Evolutionary conservation across 202 grass and related monocot genomes (phyloP), one percentile per base, ranked within the genome.

Genomic region (Carex arenaria): DNA sequence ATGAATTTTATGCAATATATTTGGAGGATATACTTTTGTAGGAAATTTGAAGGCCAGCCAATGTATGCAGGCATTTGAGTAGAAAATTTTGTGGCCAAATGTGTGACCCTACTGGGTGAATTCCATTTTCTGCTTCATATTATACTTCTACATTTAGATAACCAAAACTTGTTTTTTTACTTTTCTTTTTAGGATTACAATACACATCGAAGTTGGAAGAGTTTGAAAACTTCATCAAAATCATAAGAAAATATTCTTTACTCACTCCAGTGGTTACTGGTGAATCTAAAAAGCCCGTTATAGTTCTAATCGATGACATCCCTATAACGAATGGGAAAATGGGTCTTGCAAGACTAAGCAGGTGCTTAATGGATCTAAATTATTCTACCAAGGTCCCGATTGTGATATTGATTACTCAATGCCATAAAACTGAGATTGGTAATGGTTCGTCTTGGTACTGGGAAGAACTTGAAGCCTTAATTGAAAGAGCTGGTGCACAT

Each of bases 171-270:
- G 62, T 57, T 49, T 87, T 57, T 49, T 87, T 85, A 74, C 83
- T 61, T 51, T 82, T 67, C 36, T 78, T 86, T 84, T 75, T 78
- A 98, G 95, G 89, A 75, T 80, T 98, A 65, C 82, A 64, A 23
- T 98, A 98, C 84, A 74, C 90, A 67, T 98, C 95, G 42, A 98
- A 98, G 87, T 88, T 98, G 91, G 92, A 98, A 84, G 95, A 98
- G 85, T 95, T 98, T 79, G 92, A 92, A 81, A 93, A 79, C 80
- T 98, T 93, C 80, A 82, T 91, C 2, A 91, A 98, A 80, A 98
- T 81, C 87, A 95, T 89, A 90, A 86, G 92, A 79, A 98, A 95
- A 80, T 95, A 93, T 81, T 81, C 95, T 72, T 72, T 91, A 53
- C 95, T 98, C 88, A 82, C 78, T 87, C 80, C 64, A 74, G 74